Evolutionary conservation across 805 yeast species (phyloP), one percentile per base, ranked within the genome.

Genomic region (Yarrowia hollandica): DNA sequence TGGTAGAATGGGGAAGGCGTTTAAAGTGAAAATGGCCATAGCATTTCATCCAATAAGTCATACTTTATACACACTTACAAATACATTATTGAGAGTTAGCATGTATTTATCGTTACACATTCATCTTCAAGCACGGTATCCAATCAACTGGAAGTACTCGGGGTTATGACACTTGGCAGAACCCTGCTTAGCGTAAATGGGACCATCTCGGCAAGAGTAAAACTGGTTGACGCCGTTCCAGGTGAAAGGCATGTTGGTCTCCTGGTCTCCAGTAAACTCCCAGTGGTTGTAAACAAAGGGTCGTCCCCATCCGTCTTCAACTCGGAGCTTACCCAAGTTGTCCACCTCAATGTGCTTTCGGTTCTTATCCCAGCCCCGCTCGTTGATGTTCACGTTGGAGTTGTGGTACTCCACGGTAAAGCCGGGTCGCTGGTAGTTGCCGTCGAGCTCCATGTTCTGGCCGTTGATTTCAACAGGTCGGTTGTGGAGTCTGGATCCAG

Each of bases 361-460:
- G 26, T 28, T 18, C 25, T 44, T 44, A 14, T 19, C 14, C 52
- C 52, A 44, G 34, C 52, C 52, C 15, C 26, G 35, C 19, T 28
- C 35, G 35, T 44, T 44, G 52, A 44, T 44, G 52, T 44, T 44
- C 19, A 44, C 35, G 18, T 44, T 44, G 35, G 52, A 44, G 52
- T 44, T 44, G 25, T 44, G 52, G 35, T 28, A 44, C 35, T 44
- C 52, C 2, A 44, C 52, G n/a, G 52, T 44, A 21, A 28, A 44
- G 19, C 10, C 52, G 8, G 52, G 35, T 11, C 25, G 23, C 7
- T 11, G 11, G 12, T n/a, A n/a, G 6, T n/a, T 12, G 14, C n/a
- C 26, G 15, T 44, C 52, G n/a, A 44, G 52, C 35, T 28, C 52
- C 35, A 44, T 1, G 16, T 8, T 18, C 26, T 44, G 28, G 23